Conservation (phyloP, 1,284 basidiomycete genomes). For the Neonothopanus nambi region DNA sequence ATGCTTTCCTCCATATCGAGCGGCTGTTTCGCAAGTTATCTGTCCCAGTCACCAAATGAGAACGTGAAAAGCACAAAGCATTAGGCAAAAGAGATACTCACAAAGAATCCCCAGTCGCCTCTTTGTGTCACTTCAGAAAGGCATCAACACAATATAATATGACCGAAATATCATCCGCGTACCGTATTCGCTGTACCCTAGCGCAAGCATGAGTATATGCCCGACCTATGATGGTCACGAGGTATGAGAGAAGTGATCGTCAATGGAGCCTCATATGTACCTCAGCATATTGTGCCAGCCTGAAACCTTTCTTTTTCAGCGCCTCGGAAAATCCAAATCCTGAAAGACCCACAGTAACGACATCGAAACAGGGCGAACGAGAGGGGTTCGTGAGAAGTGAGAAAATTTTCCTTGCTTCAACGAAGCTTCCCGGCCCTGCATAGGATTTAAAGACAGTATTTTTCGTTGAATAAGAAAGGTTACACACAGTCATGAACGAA, state of each 20-base stretch:
- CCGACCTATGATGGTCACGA: slow-evolving; percentile 30
- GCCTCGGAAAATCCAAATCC: slow-evolving; percentile 56
- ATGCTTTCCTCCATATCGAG: slow-evolving; percentile 34
- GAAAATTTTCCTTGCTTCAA: slow-evolving; percentile 54
- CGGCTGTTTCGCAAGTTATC: slow-evolving; percentile 34
- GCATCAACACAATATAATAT: not conserved
- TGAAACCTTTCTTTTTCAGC: slow-evolving; percentile 23
- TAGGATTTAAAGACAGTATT: slow-evolving; percentile 28
- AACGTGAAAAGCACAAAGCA: slow-evolving; percentile 25
- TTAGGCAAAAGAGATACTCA: not conserved
- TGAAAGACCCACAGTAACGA: slow-evolving; percentile 53
- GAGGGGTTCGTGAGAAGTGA: slow-evolving; percentile 43
- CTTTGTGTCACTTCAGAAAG: slow-evolving; percentile 46
- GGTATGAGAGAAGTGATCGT: not conserved
- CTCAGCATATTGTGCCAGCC: slow-evolving; percentile 39
- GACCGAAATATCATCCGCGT: slow-evolving; percentile 11
- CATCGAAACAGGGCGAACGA: slow-evolving; percentile 56
- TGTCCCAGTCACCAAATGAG: too few relatives aligned
- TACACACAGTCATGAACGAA: slow-evolving; percentile 53
- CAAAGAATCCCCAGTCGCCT: slow-evolving; percentile 49
- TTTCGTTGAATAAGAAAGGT: slow-evolving; percentile 38
- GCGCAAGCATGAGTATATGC: slow-evolving; percentile 51
- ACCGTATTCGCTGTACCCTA: slow-evolving; percentile 58
- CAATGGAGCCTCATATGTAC: slow-evolving; percentile 20
- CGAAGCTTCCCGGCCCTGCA: slow-evolving; percentile 62